phyloP scores from a whole-genome alignment of 768 basidiomycete species.

The Tricholoma bakamatsutake region DNA sequence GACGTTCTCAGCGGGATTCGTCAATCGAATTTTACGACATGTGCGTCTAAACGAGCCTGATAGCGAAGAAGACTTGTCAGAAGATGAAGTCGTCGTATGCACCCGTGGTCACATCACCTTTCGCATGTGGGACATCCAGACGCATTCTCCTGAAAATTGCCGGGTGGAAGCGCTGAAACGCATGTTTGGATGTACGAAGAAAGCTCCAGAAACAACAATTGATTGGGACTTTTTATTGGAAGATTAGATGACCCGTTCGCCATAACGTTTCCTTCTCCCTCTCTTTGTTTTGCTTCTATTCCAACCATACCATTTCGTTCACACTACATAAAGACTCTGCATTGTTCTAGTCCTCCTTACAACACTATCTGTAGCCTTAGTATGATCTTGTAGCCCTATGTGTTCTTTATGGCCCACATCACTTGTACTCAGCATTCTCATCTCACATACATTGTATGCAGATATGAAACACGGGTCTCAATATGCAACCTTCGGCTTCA shows the following conservation, averaged over 20 bases:
- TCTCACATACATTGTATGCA: neutral
- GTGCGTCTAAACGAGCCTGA: constrained; percentile 40
- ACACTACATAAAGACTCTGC: constrained; percentile 5
- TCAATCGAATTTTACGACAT: constrained; percentile 58
- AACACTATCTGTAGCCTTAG: constrained; percentile 21
- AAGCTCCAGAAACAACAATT: constrained; percentile 48
- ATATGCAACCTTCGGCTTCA: neutral
- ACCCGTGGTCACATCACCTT: constrained; percentile 61
- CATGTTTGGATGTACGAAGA: constrained; percentile 54
- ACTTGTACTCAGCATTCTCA: constrained; percentile 18
- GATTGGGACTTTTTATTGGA: constrained; percentile 81
- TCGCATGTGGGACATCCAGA: constrained; percentile 76
- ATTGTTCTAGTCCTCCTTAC: constrained; percentile 3
- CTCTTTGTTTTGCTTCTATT: neutral
- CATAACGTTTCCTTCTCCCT: neutral
- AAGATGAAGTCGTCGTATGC: constrained; percentile 58
- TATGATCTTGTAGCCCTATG: constrained; percentile 11
- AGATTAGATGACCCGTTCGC: constrained; percentile 34
- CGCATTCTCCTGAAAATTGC: constrained; percentile 54
- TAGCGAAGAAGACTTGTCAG: constrained; percentile 28
- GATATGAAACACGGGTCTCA: neutral
- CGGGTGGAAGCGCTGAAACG: constrained; percentile 60
- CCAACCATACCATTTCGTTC: neutral
- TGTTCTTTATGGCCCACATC: constrained; percentile 1
- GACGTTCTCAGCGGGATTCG: constrained; percentile 65